Base-by-base conservation (phyloP, 129 eudicot species). In the Arctium lappa region DNA sequence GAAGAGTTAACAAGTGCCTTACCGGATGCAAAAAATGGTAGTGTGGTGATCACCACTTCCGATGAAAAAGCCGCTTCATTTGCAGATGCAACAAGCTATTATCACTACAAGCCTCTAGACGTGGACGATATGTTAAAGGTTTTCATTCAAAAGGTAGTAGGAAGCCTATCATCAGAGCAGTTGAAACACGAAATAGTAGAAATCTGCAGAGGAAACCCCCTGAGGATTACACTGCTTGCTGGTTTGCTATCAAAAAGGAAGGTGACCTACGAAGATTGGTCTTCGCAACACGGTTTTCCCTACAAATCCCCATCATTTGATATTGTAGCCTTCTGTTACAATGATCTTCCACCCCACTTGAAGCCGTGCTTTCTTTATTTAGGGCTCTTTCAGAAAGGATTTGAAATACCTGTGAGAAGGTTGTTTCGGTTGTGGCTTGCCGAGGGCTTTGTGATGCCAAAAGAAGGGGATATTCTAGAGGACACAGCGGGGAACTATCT, bases 341-440 rank as follows among this genome's bases (percentile, higher is more conserved):
- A 40, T 30, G 78, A 83, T 69, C 44, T 86, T 37, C 84, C 90
- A 34, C 50, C 8, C n/a, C 69, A 80, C 86, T 38, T 84, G 34
- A 84, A 72, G 75, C 86, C 81, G 0, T 84, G 92, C 33, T 82
- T 86, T 74, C 84, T 89, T 29, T 86, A 86, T 56, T 72, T 86
- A 30, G 88, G 69, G 11, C 76, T 73, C 4, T 86, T 86, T 78
- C 74, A 63, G 4, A 80, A 79, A 71, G 89, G 87, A 34, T 56
- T 34, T 53, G 84, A 82, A 22, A 22, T 22, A 22, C 27, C 27
- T 22, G 27, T 22, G 27, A 22, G 27, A 22, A 22, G 27, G 27
- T 78, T 77, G 87, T n/a, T 77, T 72, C 22, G 82, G 50, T 39
- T 87, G 53, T 89, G 92, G 92, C 84, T 84, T n/a, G 86, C 88